Evolutionary conservation across 768 basidiomycete genomes (phyloP), one percentile per base, ranked within the genome.

Genomic region (Trametes cinnabarina): DNA sequence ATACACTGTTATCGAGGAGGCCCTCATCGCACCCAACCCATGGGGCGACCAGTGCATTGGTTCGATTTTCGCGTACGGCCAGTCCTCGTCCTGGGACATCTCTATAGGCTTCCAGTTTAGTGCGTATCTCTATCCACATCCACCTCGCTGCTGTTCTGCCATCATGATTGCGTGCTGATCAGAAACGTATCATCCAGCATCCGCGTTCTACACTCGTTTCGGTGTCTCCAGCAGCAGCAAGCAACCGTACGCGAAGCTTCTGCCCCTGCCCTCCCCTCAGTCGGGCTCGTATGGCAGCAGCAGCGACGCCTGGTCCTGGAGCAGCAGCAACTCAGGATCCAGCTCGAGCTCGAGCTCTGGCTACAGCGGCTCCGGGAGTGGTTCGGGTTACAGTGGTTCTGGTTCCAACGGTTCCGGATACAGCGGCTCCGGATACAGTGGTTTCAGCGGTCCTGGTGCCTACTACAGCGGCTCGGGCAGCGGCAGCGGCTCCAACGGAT

Each of bases 11-110:
- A 32, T 8, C 37, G 19, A 50, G 50, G 51, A 48, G 28, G 43
- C 51, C 4, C 60, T 61, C 44, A 34, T 61, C 10, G 55, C 55
- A 30, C 49, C 49, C 22, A 61, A 61, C 55, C 60, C 60, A 22
- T 56, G 55, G 55, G 60, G 60, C 30, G 55, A 53, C 37, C 55
- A 61, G 60, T 61, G 60, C 55, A 57, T 61, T 15, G 60, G 60
- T 28, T 39, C 60, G 26, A 34, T 61, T 49, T 56, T 61, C 50
- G 52, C 49, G 20, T 20, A 19, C n/a, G 60, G 60, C 32, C 42
- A 52, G 20, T 37, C 22, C 12, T 48, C 55, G 34, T 25, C 39
- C 12, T 57, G 35, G 20, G 60, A 61, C 26, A 34, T 57, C 50
- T 28, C 25, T 39, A 35, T 61, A 23, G 60, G 60, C 55, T 57